Evolutionary conservation across 106 monocot genomes (phyloP).

Genomic region (Acanthochlamys bracteata): DNA sequence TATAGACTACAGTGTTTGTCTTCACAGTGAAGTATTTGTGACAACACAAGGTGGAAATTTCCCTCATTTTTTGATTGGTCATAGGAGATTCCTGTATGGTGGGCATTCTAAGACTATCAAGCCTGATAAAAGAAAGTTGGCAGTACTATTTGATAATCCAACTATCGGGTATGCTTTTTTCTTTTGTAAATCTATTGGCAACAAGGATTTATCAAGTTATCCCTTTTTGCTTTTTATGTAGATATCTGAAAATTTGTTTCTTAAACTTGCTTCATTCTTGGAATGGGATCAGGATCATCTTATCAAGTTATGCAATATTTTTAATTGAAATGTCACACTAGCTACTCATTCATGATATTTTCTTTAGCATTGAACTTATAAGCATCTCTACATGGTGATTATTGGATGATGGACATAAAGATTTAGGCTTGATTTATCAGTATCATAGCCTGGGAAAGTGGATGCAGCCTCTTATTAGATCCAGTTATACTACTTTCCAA

Average conservation of each 20-base stretch:
- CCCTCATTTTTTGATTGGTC: slow-evolving; percentile 89
- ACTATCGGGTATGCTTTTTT: slow-evolving; percentile 58
- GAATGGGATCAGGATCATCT: not conserved
- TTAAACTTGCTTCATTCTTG: not conserved
- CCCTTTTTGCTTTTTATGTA: not conserved
- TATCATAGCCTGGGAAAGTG: no score
- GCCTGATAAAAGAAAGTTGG: slow-evolving; percentile 92
- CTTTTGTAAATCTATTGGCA: not conserved
- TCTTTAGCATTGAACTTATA: no score
- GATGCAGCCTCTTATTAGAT: no score
- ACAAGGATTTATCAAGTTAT: no score
- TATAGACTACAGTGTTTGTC: slow-evolving; percentile 90
- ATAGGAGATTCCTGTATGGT: slow-evolving; percentile 78
- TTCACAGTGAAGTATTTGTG: slow-evolving; percentile 97
- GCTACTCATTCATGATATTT: no score
- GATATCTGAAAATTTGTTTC: not conserved
- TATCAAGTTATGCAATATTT: not conserved
- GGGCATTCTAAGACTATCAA: slow-evolving; percentile 98
- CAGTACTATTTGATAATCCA: slow-evolving; percentile 78
- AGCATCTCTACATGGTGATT: no score
- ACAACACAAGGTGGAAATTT: slow-evolving; percentile 99
- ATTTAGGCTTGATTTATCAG: no score
- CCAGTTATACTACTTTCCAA: no score
- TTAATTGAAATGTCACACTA: no score
- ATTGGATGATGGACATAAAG: no score